These are phyloP conservation scores for Fistulifera solaris DNA, from an alignment of 108 stramenopile genomes.

Conservation along the genomic window DNA sequence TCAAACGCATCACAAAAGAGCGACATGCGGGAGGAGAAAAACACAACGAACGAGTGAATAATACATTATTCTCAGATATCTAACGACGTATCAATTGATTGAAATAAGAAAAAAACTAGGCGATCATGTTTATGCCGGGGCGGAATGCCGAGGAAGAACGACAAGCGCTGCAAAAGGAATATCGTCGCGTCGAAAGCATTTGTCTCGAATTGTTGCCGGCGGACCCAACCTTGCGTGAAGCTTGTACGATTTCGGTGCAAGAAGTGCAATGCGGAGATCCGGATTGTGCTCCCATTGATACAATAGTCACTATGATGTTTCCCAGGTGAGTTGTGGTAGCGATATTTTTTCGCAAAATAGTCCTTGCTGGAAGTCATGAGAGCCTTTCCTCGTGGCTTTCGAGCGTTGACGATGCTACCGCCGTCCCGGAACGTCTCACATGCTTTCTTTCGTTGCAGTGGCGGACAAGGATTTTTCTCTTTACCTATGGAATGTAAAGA, in stretches of 20 bases:
- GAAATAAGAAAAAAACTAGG: background rate
- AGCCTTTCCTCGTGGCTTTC: too few species aligned
- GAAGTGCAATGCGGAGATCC: slow-evolving; percentile 86
- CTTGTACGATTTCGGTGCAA: slow-evolving; percentile 52
- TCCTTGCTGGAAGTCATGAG: too few species aligned
- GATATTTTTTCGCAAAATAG: too few species aligned
- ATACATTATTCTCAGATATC: too few species aligned
- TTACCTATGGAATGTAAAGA: slow-evolving; percentile 70
- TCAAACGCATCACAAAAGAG: too few species aligned
- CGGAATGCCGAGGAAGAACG: slow-evolving; percentile 21
- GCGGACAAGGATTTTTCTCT: slow-evolving; percentile 66
- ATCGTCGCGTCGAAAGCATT: slow-evolving; percentile 49
- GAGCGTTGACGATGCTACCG: too few species aligned
- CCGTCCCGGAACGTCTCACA: too few species aligned
- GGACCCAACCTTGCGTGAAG: slow-evolving; percentile 27
- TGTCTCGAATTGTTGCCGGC: slow-evolving; percentile 51
- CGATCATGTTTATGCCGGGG: slow-evolving; percentile 64
- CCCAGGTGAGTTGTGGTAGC: slow-evolving; percentile 26
- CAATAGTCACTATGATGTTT: slow-evolving; percentile 69
- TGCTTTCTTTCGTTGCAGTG: slow-evolving; percentile 24
- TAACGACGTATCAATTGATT: too few species aligned
- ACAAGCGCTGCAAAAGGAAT: slow-evolving; percentile 18
- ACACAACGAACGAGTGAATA: too few species aligned
- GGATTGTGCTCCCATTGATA: slow-evolving; percentile 77
- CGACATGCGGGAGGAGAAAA: too few species aligned